Evolutionary conservation across 2,329 filamentous ascomycete species (phyloP).

Genomic region (Aspergillus carbonarius): DNA sequence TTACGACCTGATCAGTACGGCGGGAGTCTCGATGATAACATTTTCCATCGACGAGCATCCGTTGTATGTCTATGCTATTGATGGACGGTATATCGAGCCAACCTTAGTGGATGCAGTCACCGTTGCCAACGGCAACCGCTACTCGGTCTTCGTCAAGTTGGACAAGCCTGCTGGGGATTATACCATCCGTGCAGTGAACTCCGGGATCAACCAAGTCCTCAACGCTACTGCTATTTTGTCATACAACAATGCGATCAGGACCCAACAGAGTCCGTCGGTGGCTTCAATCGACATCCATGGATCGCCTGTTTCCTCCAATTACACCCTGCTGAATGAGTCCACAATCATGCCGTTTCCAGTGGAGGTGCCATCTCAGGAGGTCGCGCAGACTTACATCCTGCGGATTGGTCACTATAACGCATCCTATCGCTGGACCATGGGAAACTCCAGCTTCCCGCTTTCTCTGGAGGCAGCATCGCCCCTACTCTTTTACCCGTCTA

Average conservation of each 20-base stretch:
- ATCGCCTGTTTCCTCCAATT: slow-evolving; percentile 36
- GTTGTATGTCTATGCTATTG: slow-evolving; percentile 41
- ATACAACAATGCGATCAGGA: slow-evolving; percentile 31
- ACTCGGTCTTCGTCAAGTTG: slow-evolving; percentile 43
- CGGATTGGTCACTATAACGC: slow-evolving; percentile 32
- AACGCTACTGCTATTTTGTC: slow-evolving; percentile 51
- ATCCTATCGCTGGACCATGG: slow-evolving; percentile 55
- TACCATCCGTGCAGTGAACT: slow-evolving; percentile 54
- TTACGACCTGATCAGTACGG: slow-evolving; percentile 53
- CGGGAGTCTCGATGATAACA: slow-evolving; percentile 51
- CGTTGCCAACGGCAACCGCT: slow-evolving; percentile 33
- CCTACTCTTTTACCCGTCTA: slow-evolving; percentile 49
- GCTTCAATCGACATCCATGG: slow-evolving; percentile 55
- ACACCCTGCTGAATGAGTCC: slow-evolving; percentile 47
- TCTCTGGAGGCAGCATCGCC: slow-evolving; percentile 42
- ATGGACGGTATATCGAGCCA: slow-evolving; percentile 41
- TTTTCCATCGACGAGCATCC: slow-evolving; percentile 45
- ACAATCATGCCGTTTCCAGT: slow-evolving; percentile 50
- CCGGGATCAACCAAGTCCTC: slow-evolving; percentile 54
- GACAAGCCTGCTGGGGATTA: slow-evolving; percentile 50
- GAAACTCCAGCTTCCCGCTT: slow-evolving; percentile 41
- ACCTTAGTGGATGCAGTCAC: slow-evolving; percentile 31
- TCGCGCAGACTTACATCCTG: slow-evolving; percentile 49
- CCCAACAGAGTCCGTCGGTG: slow-evolving; percentile 23
- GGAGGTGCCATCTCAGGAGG: slow-evolving; percentile 40